Conservation (phyloP, 352 stramenopile genomes). For the Pythium plurisporium region DNA sequence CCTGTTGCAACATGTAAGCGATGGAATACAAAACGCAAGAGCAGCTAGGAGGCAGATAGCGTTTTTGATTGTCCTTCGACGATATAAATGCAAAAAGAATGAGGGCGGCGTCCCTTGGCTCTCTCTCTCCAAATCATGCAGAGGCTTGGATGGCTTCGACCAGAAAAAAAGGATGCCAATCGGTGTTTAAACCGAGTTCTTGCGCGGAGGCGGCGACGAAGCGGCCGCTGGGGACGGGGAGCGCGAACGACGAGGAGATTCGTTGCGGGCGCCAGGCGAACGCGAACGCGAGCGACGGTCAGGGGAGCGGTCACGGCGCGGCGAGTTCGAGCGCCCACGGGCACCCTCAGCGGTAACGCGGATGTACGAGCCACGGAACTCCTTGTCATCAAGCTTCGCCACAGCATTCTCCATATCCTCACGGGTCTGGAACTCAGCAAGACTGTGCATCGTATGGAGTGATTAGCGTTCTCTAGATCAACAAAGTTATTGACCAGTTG, state of each 20-base stretch:
- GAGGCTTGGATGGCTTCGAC: neutral
- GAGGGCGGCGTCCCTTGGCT: neutral
- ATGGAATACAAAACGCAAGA: no score
- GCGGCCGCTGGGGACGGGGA: constrained; percentile 55
- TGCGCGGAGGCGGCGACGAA: constrained; percentile 50
- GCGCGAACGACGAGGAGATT: constrained; percentile 64
- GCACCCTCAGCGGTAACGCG: constrained; percentile 40
- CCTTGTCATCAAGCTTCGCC: constrained; percentile 84
- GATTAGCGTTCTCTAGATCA: neutral
- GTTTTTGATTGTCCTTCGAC: constrained; percentile 7
- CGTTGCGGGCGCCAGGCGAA: constrained; percentile 53
- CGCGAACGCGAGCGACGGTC: constrained; percentile 63
- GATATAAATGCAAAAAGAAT: constrained; percentile 7
- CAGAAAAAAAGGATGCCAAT: neutral
- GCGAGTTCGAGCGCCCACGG: constrained; percentile 61
- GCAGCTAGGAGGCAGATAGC: no score
- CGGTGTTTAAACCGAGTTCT: constrained; percentile 67
- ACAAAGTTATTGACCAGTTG: neutral
- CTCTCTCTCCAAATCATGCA: neutral
- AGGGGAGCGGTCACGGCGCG: constrained; percentile 49
- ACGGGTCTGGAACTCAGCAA: constrained; percentile 77
- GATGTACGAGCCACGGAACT: constrained; percentile 84
- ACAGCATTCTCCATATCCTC: constrained; percentile 84
- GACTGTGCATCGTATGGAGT: no score
- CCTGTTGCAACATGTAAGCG: no score